Evolutionary conservation across 768 basidiomycete genomes (phyloP), one percentile per base, ranked within the genome.

Genomic region (Pseudohyphozyma bogoriensis): DNA sequence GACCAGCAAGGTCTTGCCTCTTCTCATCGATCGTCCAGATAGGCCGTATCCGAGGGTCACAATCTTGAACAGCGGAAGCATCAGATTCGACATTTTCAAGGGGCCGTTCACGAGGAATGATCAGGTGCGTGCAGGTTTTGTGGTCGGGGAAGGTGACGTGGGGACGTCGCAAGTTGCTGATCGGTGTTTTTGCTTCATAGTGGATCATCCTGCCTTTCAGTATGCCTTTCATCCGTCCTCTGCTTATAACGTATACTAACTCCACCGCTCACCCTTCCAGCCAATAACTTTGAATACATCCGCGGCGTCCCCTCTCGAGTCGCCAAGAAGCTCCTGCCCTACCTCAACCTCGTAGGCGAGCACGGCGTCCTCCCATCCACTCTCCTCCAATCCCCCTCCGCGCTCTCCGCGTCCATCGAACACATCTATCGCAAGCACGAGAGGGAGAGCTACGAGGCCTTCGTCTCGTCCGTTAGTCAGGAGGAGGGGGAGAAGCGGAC

Each of bases 1-100:
- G 54, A 66, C 71, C 16, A 59, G 71, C 22, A 42, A 74, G 4
- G 73, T 83, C 3, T 73, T 90, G 55, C 80, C 82, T 3, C 75
- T 83, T 16, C 80, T 83, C 62, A 77, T 81, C 26, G 71, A 77
- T 39, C 71, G 82, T 0, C 51, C 81, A 77, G 62, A 67, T 71
- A 55, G 26, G 26, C 35, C 49, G 26, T 4, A 63, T 33, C 66
- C 70, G 53, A 62, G 73, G 3, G 59, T 61, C 36, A 70, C 63
- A 26, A 40, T 60, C 32, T 55, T 58, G 33, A 76, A 76, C 60
- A 65, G 73, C 1, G 76, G 76, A 0, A 71, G 70, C 40, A 68
- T 74, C 47, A 52, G 76, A 20, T 76, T 74, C 55, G 76, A 77
- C 57, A 57, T 77, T 22, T 70, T 65, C 59, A 63, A 67, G 52